Conservation (phyloP, 495 filamentous ascomycete species). For the Endocarpon pusillum region DNA sequence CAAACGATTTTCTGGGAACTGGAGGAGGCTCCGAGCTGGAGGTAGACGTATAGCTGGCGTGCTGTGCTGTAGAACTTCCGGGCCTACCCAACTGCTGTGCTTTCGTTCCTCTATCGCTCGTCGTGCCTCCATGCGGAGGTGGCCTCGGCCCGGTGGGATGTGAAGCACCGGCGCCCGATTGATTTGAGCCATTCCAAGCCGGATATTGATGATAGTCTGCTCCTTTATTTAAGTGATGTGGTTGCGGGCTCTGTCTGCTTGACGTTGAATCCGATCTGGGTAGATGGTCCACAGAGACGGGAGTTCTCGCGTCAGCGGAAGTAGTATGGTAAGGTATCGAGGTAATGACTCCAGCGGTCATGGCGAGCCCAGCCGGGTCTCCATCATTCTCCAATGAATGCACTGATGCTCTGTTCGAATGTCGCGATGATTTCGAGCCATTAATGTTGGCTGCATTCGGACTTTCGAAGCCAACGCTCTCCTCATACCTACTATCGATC, state of each 20-base stretch:
- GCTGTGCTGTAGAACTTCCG: constrained; percentile 35
- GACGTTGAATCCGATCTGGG: constrained; percentile 50
- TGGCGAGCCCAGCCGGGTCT: constrained; percentile 42
- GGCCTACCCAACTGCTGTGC: constrained; percentile 56
- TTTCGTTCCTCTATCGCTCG: constrained; percentile 49
- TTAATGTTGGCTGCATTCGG: constrained; percentile 34
- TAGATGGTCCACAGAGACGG: constrained; percentile 60
- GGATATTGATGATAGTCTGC: constrained; percentile 87
- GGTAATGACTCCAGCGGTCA: constrained; percentile 72
- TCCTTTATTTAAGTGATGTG: constrained; percentile 66
- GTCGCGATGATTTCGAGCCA: constrained; percentile 59
- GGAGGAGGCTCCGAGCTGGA: constrained; percentile 48
- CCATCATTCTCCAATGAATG: constrained; percentile 45
- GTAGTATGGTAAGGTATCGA: constrained; percentile 76
- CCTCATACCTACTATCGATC: constrained; percentile 39
- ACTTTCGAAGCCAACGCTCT: constrained; percentile 32
- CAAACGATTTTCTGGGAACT: constrained; percentile 52
- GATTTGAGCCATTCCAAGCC: constrained; percentile 39
- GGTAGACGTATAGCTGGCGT: constrained; percentile 46
- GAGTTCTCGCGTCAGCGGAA: constrained; percentile 45
- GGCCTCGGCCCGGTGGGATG: constrained; percentile 53
- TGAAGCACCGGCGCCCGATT: constrained; percentile 29
- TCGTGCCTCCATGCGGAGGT: constrained; percentile 43
- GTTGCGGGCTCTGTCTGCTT: constrained; percentile 49
- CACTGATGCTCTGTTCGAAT: constrained; percentile 64